These are phyloP conservation scores for Claviceps pazoutovae DNA, from an alignment of 2,329 filamentous ascomycete genomes.

Conservation along the genomic window DNA sequence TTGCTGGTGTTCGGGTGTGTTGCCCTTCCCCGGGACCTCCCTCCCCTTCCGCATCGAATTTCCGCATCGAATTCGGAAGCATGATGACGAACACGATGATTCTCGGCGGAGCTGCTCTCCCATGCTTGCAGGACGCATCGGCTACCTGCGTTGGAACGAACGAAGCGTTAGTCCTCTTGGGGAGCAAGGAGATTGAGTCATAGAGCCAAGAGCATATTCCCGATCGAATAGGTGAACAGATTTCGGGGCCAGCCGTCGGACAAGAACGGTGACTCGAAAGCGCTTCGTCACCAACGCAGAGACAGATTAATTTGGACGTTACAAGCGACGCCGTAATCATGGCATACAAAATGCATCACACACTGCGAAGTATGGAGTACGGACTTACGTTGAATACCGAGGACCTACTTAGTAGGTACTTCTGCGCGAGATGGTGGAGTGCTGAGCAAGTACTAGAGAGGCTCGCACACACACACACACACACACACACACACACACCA, in stretches of 20 bases:
- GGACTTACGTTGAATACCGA: background rate
- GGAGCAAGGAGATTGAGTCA: background rate
- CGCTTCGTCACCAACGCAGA: background rate
- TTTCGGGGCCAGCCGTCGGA: background rate
- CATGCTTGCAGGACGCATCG: background rate
- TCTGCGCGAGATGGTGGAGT: background rate
- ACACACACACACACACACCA: too few species aligned
- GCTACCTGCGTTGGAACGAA: background rate
- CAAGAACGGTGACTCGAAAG: background rate
- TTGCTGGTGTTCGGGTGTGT: background rate
- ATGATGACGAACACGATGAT: background rate
- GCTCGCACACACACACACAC: background rate
- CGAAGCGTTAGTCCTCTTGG: background rate
- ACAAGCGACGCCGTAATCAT: background rate
- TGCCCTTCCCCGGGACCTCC: background rate
- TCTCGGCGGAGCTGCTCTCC: background rate
- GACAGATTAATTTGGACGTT: background rate
- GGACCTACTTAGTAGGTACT: background rate
- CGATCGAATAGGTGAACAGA: background rate
- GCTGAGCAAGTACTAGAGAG: background rate
- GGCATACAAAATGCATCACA: slow-evolving; percentile 1
- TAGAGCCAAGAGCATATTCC: too few species aligned
- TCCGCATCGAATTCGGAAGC: background rate
- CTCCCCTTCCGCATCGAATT: background rate
- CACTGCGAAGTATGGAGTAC: background rate